A percentile compares a stretch with the other conserved stretches of the same genome.
Conservation (phyloP, 2,329 filamentous ascomycete species). For the Thelonectria blattea region DNA sequence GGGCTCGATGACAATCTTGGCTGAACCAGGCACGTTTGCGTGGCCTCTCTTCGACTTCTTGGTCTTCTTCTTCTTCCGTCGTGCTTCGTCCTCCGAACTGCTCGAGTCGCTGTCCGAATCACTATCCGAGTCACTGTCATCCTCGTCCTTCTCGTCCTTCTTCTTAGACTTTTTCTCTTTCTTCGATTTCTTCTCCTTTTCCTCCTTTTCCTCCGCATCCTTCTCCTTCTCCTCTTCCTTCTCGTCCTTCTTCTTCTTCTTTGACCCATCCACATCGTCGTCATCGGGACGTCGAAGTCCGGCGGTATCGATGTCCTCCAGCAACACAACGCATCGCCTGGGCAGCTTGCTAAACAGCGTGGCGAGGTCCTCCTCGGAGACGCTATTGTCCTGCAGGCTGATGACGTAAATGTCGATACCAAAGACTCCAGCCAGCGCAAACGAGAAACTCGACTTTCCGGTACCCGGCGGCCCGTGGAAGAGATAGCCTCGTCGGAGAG, state of each 20-base stretch:
- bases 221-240: conserved; percentile 21
- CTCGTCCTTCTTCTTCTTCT: conserved; percentile 15
- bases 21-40: conserved; percentile 20
- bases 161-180: conserved; percentile 35
- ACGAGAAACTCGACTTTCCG: conserved; percentile 73
- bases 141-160: conserved; percentile 34
- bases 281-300: conserved; percentile 55
- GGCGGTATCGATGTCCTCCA: conserved; percentile 74
- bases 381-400: conserved; percentile 58
- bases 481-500: conserved; percentile 77
- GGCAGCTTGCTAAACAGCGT: conserved; percentile 66
- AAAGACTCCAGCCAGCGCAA: conserved; percentile 70
- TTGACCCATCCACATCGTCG: conserved; percentile 21
- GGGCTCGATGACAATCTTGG: conserved; percentile 42
- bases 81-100: conserved; percentile 34
- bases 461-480: conserved; percentile 79
- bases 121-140: conserved; percentile 8
- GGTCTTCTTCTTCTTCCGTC: conserved; percentile 26
- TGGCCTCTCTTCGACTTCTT: conserved; percentile 27
- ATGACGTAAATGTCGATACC: conserved; percentile 71
- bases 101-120: conserved; percentile 32
- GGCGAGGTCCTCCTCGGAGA: conserved; percentile 68
- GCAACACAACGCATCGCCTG: conserved; percentile 66
- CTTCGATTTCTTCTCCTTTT: conserved; percentile 18
- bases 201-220: background rate